These are phyloP conservation scores for Astrothelium subdiscretum DNA, from an alignment of 495 filamentous ascomycete genomes.

Conservation along the genomic window DNA sequence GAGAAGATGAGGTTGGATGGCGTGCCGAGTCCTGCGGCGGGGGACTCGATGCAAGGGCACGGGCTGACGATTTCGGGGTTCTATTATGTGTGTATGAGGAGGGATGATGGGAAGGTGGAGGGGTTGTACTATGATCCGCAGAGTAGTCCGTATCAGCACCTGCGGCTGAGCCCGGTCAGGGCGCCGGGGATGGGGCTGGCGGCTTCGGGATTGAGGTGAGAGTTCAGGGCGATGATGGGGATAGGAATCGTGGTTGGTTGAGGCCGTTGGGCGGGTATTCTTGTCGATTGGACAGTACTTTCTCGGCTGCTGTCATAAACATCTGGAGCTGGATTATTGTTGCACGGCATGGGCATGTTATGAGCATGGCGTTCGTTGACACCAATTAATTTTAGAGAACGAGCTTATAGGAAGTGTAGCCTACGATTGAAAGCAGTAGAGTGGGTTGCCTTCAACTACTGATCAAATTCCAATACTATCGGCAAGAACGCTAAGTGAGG, in stretches of 20 bases:
- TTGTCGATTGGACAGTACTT: neutral
- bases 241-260: neutral
- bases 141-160: constrained; percentile 59
- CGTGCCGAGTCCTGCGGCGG: neutral
- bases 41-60: constrained; percentile 19
- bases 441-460: neutral
- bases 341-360: neutral
- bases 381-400: neutral
- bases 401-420: neutral
- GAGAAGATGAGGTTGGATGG: constrained; percentile 2
- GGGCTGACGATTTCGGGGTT: constrained; percentile 66
- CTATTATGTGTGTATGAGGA: constrained; percentile 57
- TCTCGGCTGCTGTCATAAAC: neutral
- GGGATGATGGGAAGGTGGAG: constrained; percentile 51
- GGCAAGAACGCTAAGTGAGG: neutral
- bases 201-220: constrained; percentile 12
- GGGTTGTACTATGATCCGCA: constrained; percentile 64
- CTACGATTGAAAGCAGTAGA: neutral
- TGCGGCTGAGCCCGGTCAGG: constrained; percentile 42
- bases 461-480: neutral
- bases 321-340: neutral
- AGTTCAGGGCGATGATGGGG: neutral
- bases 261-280: neutral
- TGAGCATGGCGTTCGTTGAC: neutral
- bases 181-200: constrained; percentile 13